phyloP scores from a whole-genome alignment of 345 rosid species.

The Noccaea caerulescens region DNA sequence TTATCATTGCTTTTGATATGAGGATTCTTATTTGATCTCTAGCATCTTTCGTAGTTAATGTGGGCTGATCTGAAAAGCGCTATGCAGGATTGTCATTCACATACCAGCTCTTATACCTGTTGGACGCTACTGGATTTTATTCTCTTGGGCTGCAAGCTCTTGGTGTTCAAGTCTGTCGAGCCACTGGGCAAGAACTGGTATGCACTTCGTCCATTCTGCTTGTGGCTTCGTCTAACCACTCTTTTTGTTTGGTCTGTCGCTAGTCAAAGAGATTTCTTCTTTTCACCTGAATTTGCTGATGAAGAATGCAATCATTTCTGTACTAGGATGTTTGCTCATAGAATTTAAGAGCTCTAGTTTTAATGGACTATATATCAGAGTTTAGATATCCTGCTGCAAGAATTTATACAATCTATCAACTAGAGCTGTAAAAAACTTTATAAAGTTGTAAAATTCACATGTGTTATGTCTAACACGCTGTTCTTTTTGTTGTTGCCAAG shows the following conservation, averaged over 20 bases:
- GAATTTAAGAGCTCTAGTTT: neutral
- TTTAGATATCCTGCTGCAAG: neutral
- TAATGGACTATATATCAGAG: neutral
- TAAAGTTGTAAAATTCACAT: neutral
- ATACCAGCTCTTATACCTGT: conserved; percentile 86
- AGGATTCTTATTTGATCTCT: neutral
- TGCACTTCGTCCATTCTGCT: conserved; percentile 28
- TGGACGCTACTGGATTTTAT: conserved; percentile 97
- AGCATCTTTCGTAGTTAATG: conserved; percentile 16
- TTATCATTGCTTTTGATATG: conserved; percentile 19
- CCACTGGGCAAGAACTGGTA: conserved; percentile 99
- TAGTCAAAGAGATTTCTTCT: neutral
- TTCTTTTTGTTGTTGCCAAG: conserved; percentile 52
- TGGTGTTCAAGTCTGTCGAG: conserved; percentile 96
- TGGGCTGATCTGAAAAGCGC: conserved; percentile 34
- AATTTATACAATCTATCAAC: conserved; percentile 14
- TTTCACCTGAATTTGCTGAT: neutral
- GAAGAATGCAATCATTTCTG: conserved; percentile 5
- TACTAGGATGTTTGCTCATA: conserved; percentile 14
- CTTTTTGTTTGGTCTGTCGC: neutral
- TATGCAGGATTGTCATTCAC: conserved; percentile 87
- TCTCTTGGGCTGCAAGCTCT: conserved; percentile 90
- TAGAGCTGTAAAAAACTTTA: conserved; percentile 2
- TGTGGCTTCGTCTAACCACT: conserved; percentile 1
- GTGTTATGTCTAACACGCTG: conserved; percentile 21